phyloP scores from a whole-genome alignment of 768 basidiomycete species.

The Lentinula sp. region DNA sequence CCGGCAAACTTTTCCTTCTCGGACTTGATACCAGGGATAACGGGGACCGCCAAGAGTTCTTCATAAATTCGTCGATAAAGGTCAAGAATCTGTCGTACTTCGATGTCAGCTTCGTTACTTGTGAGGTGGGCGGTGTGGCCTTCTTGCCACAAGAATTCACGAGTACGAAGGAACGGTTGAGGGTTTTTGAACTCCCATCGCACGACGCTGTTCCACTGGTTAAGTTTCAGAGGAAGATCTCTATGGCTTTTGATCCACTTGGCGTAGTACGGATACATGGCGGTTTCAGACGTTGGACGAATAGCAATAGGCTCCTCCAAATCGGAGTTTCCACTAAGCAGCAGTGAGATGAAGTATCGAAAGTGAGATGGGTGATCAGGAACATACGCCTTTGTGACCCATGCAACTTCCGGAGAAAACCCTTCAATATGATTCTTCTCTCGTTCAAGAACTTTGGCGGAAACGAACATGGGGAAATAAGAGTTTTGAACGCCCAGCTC shows the following conservation, averaged over 20 bases:
- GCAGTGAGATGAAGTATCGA: slow-evolving; percentile 2
- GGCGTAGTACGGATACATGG: slow-evolving; percentile 99
- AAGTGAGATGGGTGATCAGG: background rate
- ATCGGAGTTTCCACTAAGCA: slow-evolving; percentile 76
- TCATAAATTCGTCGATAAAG: slow-evolving; percentile 95
- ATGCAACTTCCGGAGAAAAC: slow-evolving; percentile 99
- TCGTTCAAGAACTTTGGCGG: slow-evolving; percentile 83
- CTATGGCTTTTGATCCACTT: slow-evolving; percentile 99
- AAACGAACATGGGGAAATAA: slow-evolving; percentile 99
- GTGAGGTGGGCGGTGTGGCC: slow-evolving; percentile 95
- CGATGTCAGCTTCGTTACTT: slow-evolving; percentile 83
- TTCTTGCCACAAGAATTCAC: slow-evolving; percentile 99
- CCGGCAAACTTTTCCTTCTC: slow-evolving; percentile 99
- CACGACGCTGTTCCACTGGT: slow-evolving; percentile 99
- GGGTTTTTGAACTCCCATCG: slow-evolving; percentile 99
- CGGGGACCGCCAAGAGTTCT: slow-evolving; percentile 95
- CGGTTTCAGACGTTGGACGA: slow-evolving; percentile 96
- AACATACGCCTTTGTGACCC: slow-evolving; percentile 94
- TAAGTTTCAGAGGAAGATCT: slow-evolving; percentile 93
- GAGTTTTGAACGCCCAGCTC: slow-evolving; percentile 94
- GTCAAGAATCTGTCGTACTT: slow-evolving; percentile 92
- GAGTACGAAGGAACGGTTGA: slow-evolving; percentile 97
- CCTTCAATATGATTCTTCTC: slow-evolving; percentile 99
- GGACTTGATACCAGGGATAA: slow-evolving; percentile 94
- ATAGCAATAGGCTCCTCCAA: slow-evolving; percentile 97